Base-by-base conservation (phyloP, 768 basidiomycete genomes). In the Filobasidium wieringae region DNA sequence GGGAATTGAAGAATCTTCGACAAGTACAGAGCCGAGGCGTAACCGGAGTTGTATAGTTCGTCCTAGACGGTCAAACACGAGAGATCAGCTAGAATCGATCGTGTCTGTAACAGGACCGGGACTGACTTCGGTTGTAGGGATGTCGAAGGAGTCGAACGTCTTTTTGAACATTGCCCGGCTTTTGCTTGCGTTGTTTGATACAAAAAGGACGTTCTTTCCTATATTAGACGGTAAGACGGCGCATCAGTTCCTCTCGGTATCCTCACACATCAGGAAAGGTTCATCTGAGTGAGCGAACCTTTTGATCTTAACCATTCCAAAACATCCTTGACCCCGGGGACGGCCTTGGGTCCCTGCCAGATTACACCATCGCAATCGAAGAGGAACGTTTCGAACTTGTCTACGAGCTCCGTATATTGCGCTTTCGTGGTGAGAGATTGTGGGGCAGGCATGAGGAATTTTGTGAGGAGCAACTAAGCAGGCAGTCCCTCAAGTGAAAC, bases 131-230 rank as follows among this genome's bases (percentile, higher is more conserved):
- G 84, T 79, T 32, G 84, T 88, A 70, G 89, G 79, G 33, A 96
- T 79, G 37, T 87, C 90, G 53, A 97, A 80, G 67, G 83, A 79
- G 74, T 96, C 89, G 70, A 99, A 95, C 74, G 92, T 93, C 43
- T 76, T 76, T 78, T 88, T 91, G 81, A 92, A 92, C 71, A 76
- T 84, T 70, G 76, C 81, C 62, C 95, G 78, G 5, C 90, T 93
- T 76, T 96, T 93, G 55, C 85, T 88, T 45, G 93, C 92, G 71
- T 97, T 99, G 76, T 99, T 99, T 17, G 92, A 96, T 51, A 95
- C 91, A 68, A 97, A 97, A 9, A 96, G 75, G 31, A 95, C 76
- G 59, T 81, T 79, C 79, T 88, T 96, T 69, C 79, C 89, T 89
- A 55, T 19, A 34, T 1, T 17, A 2, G 2, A 0, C 39, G 27